A percentile compares a stretch with the other conserved stretches of the same genome.
These are phyloP conservation scores for Tetrastigma voinierianum DNA, from an alignment of 164 flowering plant genomes.

Conservation along the genomic window DNA sequence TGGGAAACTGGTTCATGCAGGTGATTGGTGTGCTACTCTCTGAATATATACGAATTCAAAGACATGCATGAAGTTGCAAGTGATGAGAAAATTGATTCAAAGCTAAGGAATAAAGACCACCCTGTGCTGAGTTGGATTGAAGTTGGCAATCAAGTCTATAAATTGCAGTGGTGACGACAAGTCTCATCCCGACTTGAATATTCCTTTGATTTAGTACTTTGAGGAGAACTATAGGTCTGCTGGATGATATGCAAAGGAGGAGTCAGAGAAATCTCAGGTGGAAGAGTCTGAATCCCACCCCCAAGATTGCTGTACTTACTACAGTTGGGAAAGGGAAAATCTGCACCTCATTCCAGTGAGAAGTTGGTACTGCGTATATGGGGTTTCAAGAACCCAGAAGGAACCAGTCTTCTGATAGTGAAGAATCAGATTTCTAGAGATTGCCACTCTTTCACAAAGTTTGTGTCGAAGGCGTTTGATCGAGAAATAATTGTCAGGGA, in stretches of 20 bases:
- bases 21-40: conserved; percentile 56
- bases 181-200: conserved; percentile 33
- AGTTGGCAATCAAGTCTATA: conserved; percentile 30
- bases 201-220: too few relatives aligned
- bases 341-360: conserved; percentile 33
- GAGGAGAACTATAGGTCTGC: too few relatives aligned
- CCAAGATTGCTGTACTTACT: conserved; percentile 20
- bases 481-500: conserved; percentile 51
- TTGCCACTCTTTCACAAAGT: conserved; percentile 42
- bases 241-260: conserved; percentile 30
- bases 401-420: conserved; percentile 29
- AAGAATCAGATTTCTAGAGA: conserved; percentile 52
- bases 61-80: conserved; percentile 29
- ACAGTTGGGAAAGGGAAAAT: too few relatives aligned
- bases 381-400: conserved; percentile 31
- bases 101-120: conserved; percentile 40
- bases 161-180: conserved; percentile 45
- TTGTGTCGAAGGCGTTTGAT: conserved; percentile 36
- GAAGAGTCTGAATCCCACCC: neutral
- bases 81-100: conserved; percentile 38
- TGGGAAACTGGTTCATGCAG: conserved; percentile 44
- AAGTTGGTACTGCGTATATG: conserved; percentile 54
- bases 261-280: conserved; percentile 2
- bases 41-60: conserved; percentile 33
- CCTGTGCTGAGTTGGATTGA: conserved; percentile 61